These are phyloP conservation scores for Aspergillus eucalypticola DNA, from an alignment of 2,329 filamentous ascomycete species.

Conservation along the genomic window DNA sequence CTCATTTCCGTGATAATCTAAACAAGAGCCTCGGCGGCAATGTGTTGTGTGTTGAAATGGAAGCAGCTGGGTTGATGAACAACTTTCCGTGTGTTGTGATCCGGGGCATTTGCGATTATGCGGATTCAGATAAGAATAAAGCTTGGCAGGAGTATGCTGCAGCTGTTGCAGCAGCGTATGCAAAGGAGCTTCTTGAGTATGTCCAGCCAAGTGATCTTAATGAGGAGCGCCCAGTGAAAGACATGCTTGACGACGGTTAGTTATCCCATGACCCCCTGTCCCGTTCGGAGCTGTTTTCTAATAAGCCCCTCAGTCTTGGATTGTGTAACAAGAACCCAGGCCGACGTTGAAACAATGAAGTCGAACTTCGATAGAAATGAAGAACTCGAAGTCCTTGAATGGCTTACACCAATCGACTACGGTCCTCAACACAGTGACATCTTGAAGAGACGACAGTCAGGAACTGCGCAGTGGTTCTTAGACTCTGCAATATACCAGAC, in stretches of 20 bases:
- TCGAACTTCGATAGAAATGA: too few relatives aligned
- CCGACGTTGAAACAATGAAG: too few relatives aligned
- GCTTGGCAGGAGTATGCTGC: conserved; percentile 21
- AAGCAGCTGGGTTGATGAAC: conserved; percentile 4
- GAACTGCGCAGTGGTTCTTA: background rate
- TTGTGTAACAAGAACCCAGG: too few relatives aligned
- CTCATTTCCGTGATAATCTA: too few relatives aligned
- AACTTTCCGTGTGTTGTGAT: conserved; percentile 14
- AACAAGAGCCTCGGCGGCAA: too few relatives aligned
- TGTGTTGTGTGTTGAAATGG: conserved; percentile 17
- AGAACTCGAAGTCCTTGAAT: background rate
- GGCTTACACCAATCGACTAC: background rate
- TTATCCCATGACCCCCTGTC: background rate
- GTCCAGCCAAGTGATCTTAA: background rate
- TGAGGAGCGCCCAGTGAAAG: background rate
- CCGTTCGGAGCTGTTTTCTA: background rate
- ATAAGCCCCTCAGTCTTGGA: background rate
- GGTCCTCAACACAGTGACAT: background rate
- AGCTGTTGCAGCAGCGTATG: conserved; percentile 16
- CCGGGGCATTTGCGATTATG: conserved; percentile 19
- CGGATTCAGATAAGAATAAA: conserved; percentile 15
- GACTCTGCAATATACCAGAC: background rate
- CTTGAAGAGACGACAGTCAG: background rate
- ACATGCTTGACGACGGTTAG: background rate
- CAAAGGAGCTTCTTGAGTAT: conserved; percentile 19